phyloP scores from a whole-genome alignment of 352 stramenopile species.

The Phytopythium vexans region DNA sequence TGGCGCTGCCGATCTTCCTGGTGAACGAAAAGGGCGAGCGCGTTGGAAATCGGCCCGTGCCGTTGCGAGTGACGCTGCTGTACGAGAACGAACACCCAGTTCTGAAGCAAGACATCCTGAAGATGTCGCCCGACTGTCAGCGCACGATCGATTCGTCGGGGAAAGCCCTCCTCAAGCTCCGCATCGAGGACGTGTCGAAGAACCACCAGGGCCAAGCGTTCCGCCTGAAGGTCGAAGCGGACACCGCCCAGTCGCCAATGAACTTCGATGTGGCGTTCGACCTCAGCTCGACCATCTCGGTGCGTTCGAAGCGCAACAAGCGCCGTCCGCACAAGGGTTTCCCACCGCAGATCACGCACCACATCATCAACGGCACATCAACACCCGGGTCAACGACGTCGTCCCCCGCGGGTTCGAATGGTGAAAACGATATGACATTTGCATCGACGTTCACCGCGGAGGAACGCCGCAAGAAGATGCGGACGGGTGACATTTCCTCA shows the following conservation, averaged over 20 bases:
- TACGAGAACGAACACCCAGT: slow-evolving; percentile 89
- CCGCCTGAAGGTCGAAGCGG: slow-evolving; percentile 87
- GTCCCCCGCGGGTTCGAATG: slow-evolving; percentile 56
- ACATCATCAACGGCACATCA: slow-evolving; percentile 67
- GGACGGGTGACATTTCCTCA: slow-evolving; percentile 18
- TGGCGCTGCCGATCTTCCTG: slow-evolving; percentile 74
- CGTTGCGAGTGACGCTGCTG: slow-evolving; percentile 74
- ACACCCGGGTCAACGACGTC: slow-evolving; percentile 67
- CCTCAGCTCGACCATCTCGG: slow-evolving; percentile 89
- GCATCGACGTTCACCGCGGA: slow-evolving; percentile 51
- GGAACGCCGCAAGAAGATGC: slow-evolving; percentile 70
- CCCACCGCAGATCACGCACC: slow-evolving; percentile 54
- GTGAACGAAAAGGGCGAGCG: slow-evolving; percentile 80
- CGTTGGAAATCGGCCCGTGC: slow-evolving; percentile 70
- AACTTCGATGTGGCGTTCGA: slow-evolving; percentile 90
- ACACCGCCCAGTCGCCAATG: slow-evolving; percentile 84
- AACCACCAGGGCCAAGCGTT: slow-evolving; percentile 97
- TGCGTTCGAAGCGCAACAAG: slow-evolving; percentile 95
- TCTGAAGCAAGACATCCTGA: slow-evolving; percentile 94
- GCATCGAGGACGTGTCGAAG: slow-evolving; percentile 96
- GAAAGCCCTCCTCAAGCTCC: slow-evolving; percentile 83
- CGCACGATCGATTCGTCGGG: slow-evolving; percentile 84
- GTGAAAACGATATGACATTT: slow-evolving; percentile 60
- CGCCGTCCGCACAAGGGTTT: slow-evolving; percentile 58
- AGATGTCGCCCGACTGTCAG: slow-evolving; percentile 84